A percentile compares a stretch with the other conserved stretches of the same genome.
phyloP scores from a whole-genome alignment of 1,139 yeast genomes.

The Suhomyces atakaporum region DNA sequence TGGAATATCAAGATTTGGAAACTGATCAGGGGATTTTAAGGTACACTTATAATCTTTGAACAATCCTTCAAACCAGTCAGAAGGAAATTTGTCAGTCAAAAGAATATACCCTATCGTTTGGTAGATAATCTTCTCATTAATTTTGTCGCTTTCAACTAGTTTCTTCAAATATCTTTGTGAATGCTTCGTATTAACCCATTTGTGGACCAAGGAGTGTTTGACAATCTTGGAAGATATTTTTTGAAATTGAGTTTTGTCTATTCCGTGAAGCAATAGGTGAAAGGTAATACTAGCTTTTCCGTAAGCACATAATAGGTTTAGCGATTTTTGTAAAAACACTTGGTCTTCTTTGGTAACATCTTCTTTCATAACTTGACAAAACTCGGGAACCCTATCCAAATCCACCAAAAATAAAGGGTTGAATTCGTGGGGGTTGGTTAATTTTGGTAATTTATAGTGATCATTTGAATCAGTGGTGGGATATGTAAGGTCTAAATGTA shows the following conservation, averaged over 20 bases:
- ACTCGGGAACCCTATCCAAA: conserved; percentile 3
- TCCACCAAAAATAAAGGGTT: conserved; percentile 13
- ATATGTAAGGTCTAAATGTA: background rate
- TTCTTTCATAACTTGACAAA: background rate
- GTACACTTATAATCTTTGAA: background rate
- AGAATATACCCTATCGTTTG: conserved; percentile 14
- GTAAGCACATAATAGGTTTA: conserved; percentile 4
- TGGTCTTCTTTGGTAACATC: background rate
- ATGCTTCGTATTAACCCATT: conserved; percentile 1
- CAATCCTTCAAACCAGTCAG: conserved; percentile 10
- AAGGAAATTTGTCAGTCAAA: conserved; percentile 10
- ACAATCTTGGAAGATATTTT: background rate
- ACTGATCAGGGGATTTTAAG: background rate
- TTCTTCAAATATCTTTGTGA: conserved; percentile 4
- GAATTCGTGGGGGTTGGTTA: conserved; percentile 5
- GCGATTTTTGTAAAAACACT: background rate
- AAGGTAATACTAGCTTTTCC: conserved; percentile 10
- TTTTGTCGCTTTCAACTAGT: conserved; percentile 1
- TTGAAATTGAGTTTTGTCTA: conserved; percentile 1
- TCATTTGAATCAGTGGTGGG: conserved; percentile 3
- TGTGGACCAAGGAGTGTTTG: conserved; percentile 5
- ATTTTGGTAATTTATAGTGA: conserved; percentile 10
- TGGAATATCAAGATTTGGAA: conserved; percentile 3
- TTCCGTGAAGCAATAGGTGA: conserved; percentile 5
- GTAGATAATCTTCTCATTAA: conserved; percentile 10